Evolutionary conservation across 257 asterid species (phyloP).

Genomic region (Paulownia fortunei): DNA sequence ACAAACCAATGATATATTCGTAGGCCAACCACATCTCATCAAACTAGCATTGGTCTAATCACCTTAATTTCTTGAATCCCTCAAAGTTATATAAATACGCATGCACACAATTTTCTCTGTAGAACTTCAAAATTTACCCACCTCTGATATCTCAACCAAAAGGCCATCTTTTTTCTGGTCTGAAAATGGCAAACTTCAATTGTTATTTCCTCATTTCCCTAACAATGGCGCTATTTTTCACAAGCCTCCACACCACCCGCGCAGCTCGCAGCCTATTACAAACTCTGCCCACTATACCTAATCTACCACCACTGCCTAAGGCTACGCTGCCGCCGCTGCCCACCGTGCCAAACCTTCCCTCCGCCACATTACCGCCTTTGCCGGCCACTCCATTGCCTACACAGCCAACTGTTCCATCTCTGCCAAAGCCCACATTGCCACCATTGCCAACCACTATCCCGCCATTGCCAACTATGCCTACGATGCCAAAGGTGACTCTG

Average conservation of each 20-base stretch:
- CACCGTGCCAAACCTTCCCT: slow-evolving; percentile 19
- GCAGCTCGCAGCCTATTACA: slow-evolving; percentile 13
- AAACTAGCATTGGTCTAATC: not conserved
- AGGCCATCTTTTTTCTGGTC: not conserved
- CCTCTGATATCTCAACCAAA: not conserved
- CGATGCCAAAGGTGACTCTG: not conserved
- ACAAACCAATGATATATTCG: not conserved
- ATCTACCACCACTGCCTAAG: slow-evolving; percentile 9
- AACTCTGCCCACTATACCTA: not conserved
- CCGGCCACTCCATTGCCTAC: not conserved
- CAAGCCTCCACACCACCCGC: not conserved
- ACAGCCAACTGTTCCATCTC: slow-evolving; percentile 1
- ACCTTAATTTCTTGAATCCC: not conserved
- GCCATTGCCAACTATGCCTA: too few species aligned
- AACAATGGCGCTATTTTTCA: not conserved
- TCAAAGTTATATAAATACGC: slow-evolving; percentile 5
- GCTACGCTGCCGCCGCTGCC: not conserved
- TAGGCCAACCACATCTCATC: not conserved
- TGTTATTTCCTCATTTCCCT: not conserved
- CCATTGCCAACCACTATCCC: too few species aligned
- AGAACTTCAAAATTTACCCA: not conserved
- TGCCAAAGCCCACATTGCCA: too few species aligned
- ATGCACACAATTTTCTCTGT: not conserved
- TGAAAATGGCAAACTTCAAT: not conserved
- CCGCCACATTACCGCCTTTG: slow-evolving; percentile 27